Base-by-base conservation (phyloP, 2,329 filamentous ascomycete genomes). In the Fonsecaea erecta region DNA sequence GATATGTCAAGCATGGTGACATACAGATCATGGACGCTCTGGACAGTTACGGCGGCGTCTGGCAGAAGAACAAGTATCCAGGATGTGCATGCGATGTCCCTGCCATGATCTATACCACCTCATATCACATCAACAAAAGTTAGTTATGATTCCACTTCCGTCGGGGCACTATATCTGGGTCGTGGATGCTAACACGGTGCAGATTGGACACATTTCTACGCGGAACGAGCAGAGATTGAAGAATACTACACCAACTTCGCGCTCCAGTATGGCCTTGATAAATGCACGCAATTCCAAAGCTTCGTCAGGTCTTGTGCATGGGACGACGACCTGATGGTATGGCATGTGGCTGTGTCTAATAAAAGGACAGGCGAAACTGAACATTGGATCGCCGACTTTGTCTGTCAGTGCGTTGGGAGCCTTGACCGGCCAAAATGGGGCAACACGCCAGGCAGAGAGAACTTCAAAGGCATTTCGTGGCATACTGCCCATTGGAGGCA, bases 71-170 rank as follows among this genome's bases (percentile, higher is more conserved):
- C 56, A 65, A n/a, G 16, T 65, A 65, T 43, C 63, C 63, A 4
- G 64, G 64, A 3, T 66, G 64, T 53, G 64, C 64, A 12, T 66
- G 64, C 35, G 64, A 66, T 32, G 63, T 68, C 6, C 65, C 65
- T 16, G 62, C 65, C n/a, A 54, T 65, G 53, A 65, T 61, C 53
- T 68, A 68, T n/a, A 64, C 62, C n/a, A 65, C 54, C 18, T 54
- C 43, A 6, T 67, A 61, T 34, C 14, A 64, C 14, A 54, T 60
- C 26, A 73, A 71, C n/a, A 64, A 54, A 43, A 40, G 62, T 64
- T 7, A 60, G 62, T 32, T 16, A 40, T 16, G 12, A 12, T 40
- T 14, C 16, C 35, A 16, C 7, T 11, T 9, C 2, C 2, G 34
- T 9, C 34, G 12, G 12, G 14, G 4, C 8, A 2, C 34, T 40